Conservation (phyloP, 2,329 filamentous ascomycete species). For the Aspergillus melleus region DNA sequence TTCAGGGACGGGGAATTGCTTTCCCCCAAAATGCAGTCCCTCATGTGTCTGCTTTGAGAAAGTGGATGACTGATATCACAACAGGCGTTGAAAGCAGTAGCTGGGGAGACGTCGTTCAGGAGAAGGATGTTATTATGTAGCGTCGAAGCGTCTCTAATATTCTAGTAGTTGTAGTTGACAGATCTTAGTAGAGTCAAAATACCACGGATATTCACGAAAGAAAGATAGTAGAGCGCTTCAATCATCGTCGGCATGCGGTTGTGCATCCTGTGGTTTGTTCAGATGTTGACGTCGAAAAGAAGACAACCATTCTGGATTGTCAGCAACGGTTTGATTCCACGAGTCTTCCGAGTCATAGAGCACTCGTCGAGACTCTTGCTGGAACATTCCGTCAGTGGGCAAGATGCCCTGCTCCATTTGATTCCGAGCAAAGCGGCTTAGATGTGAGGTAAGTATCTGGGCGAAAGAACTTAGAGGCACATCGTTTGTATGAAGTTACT, state of each 20-base stretch:
- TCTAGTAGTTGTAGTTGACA: too few species aligned
- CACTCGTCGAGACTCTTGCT: constrained; percentile 48
- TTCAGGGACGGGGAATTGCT: too few species aligned
- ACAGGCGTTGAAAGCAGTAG: too few species aligned
- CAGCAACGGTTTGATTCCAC: constrained; percentile 45
- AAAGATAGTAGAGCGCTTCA: background rate
- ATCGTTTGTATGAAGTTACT: background rate
- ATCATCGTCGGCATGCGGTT: background rate
- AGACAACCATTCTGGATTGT: constrained; percentile 24
- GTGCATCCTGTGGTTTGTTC: background rate
- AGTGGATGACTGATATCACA: too few species aligned
- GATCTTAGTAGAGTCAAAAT: background rate
- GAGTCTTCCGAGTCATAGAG: constrained; percentile 51
- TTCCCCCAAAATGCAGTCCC: too few species aligned
- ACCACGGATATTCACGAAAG: too few species aligned
- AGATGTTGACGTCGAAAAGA: constrained; percentile 13
- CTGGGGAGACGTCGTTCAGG: too few species aligned
- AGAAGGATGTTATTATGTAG: background rate
- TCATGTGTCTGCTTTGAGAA: too few species aligned
- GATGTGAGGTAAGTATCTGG: constrained; percentile 17
- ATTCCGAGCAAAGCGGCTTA: constrained; percentile 18
- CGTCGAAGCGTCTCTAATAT: too few species aligned
- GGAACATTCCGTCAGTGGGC: constrained; percentile 52
- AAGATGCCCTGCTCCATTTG: constrained; percentile 25
- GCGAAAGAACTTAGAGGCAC: constrained; percentile 11